These are phyloP conservation scores for Ophiocordyceps sinensis DNA, from an alignment of 2,329 filamentous ascomycete genomes.

Conservation along the genomic window DNA sequence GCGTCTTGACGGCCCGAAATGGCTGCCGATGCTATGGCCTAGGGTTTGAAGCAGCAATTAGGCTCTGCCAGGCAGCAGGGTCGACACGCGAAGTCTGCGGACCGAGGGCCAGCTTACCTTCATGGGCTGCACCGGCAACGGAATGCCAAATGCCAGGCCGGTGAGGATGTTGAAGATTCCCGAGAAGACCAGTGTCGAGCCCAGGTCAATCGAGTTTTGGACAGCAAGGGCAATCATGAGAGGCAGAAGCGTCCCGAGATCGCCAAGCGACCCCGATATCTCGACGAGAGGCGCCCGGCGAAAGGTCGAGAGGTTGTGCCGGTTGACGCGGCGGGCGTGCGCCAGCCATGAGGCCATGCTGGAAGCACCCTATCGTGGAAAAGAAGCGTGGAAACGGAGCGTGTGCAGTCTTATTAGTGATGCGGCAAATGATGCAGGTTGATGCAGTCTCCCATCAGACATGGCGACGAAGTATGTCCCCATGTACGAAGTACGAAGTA, in stretches of 20 bases:
- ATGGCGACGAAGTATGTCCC: too few relatives aligned
- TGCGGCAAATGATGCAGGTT: too few relatives aligned
- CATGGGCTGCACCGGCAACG: conserved; percentile 83
- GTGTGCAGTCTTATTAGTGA: too few relatives aligned
- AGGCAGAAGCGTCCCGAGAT: conserved; percentile 79
- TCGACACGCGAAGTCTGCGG: neutral
- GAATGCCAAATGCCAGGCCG: conserved; percentile 71
- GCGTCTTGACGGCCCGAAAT: conserved; percentile 49
- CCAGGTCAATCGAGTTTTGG: conserved; percentile 64
- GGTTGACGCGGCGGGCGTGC: conserved; percentile 19
- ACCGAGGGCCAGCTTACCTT: conserved; percentile 26
- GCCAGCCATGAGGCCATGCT: conserved; percentile 13
- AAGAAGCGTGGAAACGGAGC: neutral
- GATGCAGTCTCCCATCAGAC: too few relatives aligned
- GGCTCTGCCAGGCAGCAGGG: neutral
- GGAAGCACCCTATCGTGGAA: neutral
- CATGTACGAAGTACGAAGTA: too few relatives aligned
- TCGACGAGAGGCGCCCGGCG: conserved; percentile 43
- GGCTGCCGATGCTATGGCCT: conserved; percentile 83
- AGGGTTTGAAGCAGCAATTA: neutral
- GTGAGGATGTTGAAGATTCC: conserved; percentile 78
- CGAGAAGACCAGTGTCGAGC: conserved; percentile 75
- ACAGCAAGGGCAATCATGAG: conserved; percentile 76
- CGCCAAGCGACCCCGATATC: conserved; percentile 75
- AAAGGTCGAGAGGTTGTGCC: conserved; percentile 34